Evolutionary conservation across 805 yeast species (phyloP), one percentile per base, ranked within the genome.

Genomic region (Hemisphaericaspora nanyangensis): DNA sequence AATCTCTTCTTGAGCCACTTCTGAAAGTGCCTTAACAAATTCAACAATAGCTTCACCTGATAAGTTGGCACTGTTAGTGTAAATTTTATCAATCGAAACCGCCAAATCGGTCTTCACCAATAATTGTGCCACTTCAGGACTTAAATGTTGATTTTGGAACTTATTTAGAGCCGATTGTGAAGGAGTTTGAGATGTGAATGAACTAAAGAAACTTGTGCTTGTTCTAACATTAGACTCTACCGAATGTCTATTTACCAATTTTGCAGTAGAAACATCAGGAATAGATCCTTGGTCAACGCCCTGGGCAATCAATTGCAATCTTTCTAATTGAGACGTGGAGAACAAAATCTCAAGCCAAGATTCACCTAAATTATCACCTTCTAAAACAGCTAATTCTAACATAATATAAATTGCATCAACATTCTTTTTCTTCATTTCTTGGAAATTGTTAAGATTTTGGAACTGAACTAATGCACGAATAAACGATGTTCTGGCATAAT

Each of bases 401-500:
- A 93, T 63, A 6, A 83, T 72, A 40, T 80, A 68, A 38, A 89
- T 77, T 0, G 97, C 96, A 40, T 79, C 82, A 17, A 93, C 79
- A 56, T 89, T 89, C 61, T 91, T 91, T 5, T 70, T 60, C 42
- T 77, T 78, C 70, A 93, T 76, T 55, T 85, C 95, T 43, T 82
- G 82, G 41, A 83, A 74, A 51, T 87, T 88, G 56, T 81, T 80
- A 44, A 91, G 66, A 50, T 85, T 85, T 38, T 91, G 80, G 54
- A 88, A 90, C 59, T 90, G 95, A 25, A 88, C 82, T 49, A 93
- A 71, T 0, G 96, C 95, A 40, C 95, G 84, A 44, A 95, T 79
- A 58, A 91, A 93, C 1, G 98, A 86, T 10, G 84, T 79, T 55
- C 93, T 78, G 0, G 97, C 95, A 51, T 86, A 80, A 38, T 82